Conservation (phyloP, 1,284 basidiomycete species). For the Vanrija pseudolonga region DNA sequence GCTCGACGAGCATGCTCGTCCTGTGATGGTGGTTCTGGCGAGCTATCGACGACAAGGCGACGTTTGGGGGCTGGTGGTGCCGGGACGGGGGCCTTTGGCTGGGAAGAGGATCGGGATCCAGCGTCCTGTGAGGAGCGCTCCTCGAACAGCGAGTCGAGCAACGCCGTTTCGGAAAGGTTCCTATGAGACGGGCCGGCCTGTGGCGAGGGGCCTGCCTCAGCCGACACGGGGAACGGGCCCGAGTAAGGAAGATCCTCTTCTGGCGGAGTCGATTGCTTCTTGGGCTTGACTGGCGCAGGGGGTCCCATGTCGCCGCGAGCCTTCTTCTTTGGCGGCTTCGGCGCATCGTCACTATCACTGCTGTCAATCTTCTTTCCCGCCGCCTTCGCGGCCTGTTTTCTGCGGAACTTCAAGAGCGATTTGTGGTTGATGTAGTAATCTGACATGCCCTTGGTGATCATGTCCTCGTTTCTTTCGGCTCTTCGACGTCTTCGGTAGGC, state of each 20-base stretch:
- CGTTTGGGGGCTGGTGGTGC: too few species aligned
- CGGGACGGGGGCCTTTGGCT: too few species aligned
- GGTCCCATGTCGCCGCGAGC: neutral
- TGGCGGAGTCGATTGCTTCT: neutral
- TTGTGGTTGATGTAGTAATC: constrained; percentile 21
- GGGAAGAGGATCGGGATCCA: too few species aligned
- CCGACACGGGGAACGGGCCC: too few species aligned
- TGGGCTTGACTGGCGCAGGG: neutral
- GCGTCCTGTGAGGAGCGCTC: neutral
- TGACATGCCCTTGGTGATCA: constrained; percentile 27
- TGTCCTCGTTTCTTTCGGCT: constrained; percentile 14
- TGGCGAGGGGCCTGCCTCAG: neutral
- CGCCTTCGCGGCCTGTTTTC: neutral
- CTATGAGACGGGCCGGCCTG: neutral
- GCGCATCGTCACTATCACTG: neutral
- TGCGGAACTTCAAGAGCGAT: constrained; percentile 13
- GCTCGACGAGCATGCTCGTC: too few species aligned
- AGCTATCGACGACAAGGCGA: too few species aligned
- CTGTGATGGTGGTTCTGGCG: too few species aligned
- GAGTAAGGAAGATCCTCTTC: neutral
- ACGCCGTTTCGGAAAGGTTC: neutral
- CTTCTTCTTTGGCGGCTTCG: neutral
- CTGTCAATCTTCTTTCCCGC: neutral
- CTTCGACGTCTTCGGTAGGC: constrained; percentile 22
- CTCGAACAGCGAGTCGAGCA: constrained; percentile 6